phyloP scores from a whole-genome alignment of 352 stramenopile species.

The Aphanomyces euteiches region DNA sequence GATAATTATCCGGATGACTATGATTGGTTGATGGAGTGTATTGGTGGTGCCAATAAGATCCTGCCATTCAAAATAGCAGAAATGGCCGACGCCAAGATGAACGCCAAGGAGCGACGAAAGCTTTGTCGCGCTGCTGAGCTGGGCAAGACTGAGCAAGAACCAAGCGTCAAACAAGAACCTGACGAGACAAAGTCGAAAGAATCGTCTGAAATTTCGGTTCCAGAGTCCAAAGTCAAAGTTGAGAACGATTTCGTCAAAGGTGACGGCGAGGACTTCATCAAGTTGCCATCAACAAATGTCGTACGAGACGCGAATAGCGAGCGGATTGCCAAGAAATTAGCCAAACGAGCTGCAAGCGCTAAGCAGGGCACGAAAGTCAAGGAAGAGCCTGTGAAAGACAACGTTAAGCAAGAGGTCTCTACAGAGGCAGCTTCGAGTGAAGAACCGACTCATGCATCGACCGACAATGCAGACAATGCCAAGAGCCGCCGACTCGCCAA shows the following conservation, averaged over 20 bases:
- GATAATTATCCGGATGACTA: neutral
- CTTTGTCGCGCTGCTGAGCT: constrained; percentile 57
- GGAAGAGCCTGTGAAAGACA: too few relatives aligned
- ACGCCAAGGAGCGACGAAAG: constrained; percentile 78
- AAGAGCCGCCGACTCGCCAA: constrained; percentile 55
- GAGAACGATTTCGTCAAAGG: neutral
- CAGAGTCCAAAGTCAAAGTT: neutral
- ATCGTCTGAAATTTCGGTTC: neutral
- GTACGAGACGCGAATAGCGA: too few relatives aligned
- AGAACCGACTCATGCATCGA: neutral
- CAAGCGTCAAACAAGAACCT: constrained; percentile 5
- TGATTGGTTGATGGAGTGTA: constrained; percentile 6
- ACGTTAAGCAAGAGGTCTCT: too few relatives aligned
- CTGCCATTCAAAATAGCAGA: neutral
- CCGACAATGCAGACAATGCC: constrained; percentile 39
- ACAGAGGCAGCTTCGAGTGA: neutral
- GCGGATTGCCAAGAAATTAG: too few relatives aligned
- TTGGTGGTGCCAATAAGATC: constrained; percentile 4
- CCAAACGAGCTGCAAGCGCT: neutral
- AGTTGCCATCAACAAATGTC: neutral
- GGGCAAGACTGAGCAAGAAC: constrained; percentile 6
- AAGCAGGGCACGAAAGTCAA: too few relatives aligned
- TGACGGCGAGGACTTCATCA: constrained; percentile 8
- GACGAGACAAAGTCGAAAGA: neutral
- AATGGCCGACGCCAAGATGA: constrained; percentile 37